These are phyloP conservation scores for Ceratocystis cubensis DNA, from an alignment of 2,329 filamentous ascomycete genomes.

Conservation along the genomic window DNA sequence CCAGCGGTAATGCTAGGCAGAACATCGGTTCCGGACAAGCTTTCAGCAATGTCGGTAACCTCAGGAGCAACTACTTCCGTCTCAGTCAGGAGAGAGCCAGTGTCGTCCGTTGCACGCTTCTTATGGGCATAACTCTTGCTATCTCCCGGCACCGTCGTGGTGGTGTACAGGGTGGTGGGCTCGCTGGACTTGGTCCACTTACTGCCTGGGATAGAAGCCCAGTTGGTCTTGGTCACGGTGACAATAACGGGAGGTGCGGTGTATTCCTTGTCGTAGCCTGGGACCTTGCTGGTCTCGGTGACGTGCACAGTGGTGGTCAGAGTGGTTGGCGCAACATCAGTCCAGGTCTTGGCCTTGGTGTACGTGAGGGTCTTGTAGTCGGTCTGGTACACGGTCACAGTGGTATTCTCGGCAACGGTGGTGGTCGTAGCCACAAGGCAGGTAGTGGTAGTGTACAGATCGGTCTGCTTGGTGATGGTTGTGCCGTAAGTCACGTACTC, in stretches of 20 bases:
- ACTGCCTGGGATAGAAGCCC: background rate
- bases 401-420: slow-evolving; percentile 6
- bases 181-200: background rate
- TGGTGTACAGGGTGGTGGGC: slow-evolving; percentile 12
- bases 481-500: slow-evolving; percentile 13
- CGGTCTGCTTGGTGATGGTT: slow-evolving; percentile 12
- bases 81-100: background rate
- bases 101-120: background rate
- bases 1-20: too few relatives aligned
- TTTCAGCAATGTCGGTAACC: too few relatives aligned
- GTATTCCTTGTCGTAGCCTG: background rate
- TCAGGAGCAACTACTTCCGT: too few relatives aligned
- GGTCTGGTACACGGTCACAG: slow-evolving; percentile 14
- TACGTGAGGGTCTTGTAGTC: slow-evolving; percentile 10
- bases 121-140: background rate
- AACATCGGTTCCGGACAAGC: too few relatives aligned
- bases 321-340: slow-evolving; percentile 10
- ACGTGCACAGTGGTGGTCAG: slow-evolving; percentile 10
- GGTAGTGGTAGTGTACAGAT: slow-evolving; percentile 16
- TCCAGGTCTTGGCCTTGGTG: slow-evolving; percentile 9
- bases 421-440: slow-evolving; percentile 13
- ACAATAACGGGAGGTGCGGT: slow-evolving; percentile 12
- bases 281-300: slow-evolving; percentile 11
- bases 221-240: slow-evolving; percentile 14
- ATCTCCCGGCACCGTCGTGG: background rate